These are phyloP conservation scores for Jatropha multifida DNA, from an alignment of 441 rosid species.

Conservation along the genomic window DNA sequence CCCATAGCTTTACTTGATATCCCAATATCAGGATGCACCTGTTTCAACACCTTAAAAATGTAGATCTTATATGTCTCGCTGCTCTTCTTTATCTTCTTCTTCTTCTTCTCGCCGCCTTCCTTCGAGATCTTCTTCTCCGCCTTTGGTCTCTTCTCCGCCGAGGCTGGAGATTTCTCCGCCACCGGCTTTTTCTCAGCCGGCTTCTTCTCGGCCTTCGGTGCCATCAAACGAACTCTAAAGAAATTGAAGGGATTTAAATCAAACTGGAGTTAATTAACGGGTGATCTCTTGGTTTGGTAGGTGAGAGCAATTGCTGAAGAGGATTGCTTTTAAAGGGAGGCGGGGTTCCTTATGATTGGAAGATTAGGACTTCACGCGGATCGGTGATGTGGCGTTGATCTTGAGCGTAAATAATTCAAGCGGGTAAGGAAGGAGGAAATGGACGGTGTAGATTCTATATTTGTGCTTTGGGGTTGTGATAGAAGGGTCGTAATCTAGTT, in stretches of 20 bases:
- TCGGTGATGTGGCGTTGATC: neutral
- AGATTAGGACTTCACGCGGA: neutral
- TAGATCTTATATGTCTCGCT: slow-evolving; percentile 26
- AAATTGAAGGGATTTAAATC: neutral
- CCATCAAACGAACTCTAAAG: neutral
- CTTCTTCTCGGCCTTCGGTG: neutral
- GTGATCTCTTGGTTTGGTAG: neutral
- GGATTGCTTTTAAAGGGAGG: neutral
- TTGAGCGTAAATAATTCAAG: neutral
- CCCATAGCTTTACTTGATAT: slow-evolving; percentile 27
- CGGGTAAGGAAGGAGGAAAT: neutral
- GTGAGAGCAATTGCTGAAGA: fast-evolving
- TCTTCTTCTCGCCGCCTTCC: slow-evolving; percentile 16
- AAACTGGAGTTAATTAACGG: neutral
- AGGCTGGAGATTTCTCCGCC: neutral
- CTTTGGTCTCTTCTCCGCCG: neutral
- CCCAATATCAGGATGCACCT: slow-evolving; percentile 28
- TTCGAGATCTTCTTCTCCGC: neutral
- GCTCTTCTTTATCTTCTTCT: slow-evolving; percentile 27
- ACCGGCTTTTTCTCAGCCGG: neutral
- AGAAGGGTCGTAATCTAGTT: too few relatives aligned
- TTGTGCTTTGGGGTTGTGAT: neutral
- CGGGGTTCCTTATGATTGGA: neutral
- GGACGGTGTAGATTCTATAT: neutral
- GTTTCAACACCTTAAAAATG: slow-evolving; percentile 24